Evolutionary conservation across 2,329 filamentous ascomycete species (phyloP), one percentile per base, ranked within the genome.

Genomic region (Fusarium guadeloupense): DNA sequence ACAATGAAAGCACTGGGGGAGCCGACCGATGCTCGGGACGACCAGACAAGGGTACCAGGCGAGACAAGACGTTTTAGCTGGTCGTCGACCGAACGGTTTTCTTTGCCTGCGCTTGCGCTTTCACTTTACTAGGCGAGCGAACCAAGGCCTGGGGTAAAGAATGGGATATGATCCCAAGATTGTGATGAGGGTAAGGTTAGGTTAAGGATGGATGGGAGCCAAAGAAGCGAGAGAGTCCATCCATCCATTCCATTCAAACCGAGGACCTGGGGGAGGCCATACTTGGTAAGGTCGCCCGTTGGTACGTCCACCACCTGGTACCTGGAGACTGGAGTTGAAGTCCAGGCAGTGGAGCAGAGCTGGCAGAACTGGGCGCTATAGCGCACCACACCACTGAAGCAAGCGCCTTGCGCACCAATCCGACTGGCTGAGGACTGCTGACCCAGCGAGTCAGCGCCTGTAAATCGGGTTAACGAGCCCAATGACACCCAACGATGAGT

Each of bases 381-480:
- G 68, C 50, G 64, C 62, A 70, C 62, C 68, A 69, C 68, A 70
- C 68, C 63, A 69, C 71, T 71, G 69, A 71, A 73, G 69, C 71
- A 74, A 75, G 74, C 74, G 73, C 71, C 70, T 73, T 69, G 64
- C 67, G 65, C 69, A 60, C 67, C 68, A 66, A 70, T 75, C 66
- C 59, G 70, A 76, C 71, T 74, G 73, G 73, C 64, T 63, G 60
- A 52, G 55, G 37, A 31, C 41, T 46, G 46, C 42, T 54, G 40
- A 54, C 50, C 58, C 61, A 67, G 57, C 70, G 71, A 74, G 71
- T 74, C 71, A 71, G 71, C 70, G 69, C 51, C 66, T 64, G 62
- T 66, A 66, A 66, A 59, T 70, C 49, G 41, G 53, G 47, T 46
- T 45, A 50, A 39, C 49, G 49, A 57, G 26, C 50, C 61, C 63